phyloP scores from a whole-genome alignment of 148 eudicot species.

The Fallopia convolvulus region DNA sequence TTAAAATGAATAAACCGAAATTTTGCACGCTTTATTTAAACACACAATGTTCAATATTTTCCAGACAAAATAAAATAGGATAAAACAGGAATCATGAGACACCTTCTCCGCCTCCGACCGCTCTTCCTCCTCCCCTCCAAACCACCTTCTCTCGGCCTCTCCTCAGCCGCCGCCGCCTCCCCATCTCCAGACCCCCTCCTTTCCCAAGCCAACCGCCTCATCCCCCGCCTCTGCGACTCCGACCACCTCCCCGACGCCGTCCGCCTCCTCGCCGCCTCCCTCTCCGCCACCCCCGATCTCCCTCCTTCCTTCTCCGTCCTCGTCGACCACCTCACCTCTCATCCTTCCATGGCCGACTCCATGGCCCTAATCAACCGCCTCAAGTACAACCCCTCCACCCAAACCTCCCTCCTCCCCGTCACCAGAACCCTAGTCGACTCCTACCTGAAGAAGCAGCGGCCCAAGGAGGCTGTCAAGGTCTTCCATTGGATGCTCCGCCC shows the following conservation, averaged over 20 bases:
- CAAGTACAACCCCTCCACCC: slow-evolving; percentile 11
- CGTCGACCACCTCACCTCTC: slow-evolving; percentile 18
- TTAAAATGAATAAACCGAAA: too few species aligned
- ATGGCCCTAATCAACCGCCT: slow-evolving; percentile 25
- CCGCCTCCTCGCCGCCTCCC: slow-evolving; percentile 21
- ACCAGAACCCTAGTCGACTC: slow-evolving; percentile 13
- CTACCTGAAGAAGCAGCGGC: slow-evolving; percentile 10
- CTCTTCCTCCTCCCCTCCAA: neutral
- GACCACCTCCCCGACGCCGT: slow-evolving; percentile 23
- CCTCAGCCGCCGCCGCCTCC: neutral
- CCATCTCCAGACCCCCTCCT: neutral
- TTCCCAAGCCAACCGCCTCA: slow-evolving; percentile 19
- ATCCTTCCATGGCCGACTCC: slow-evolving; percentile 21
- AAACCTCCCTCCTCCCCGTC: slow-evolving; percentile 13
- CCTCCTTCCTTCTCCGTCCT: slow-evolving; percentile 20
- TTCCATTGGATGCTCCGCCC: slow-evolving; percentile 26
- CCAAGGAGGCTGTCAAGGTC: slow-evolving; percentile 22
- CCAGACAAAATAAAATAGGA: too few species aligned
- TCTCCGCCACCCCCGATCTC: slow-evolving; percentile 17
- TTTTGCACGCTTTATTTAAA: too few species aligned
- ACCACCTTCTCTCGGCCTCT: neutral
- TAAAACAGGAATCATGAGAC: neutral
- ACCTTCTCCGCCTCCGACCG: neutral
- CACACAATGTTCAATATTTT: too few species aligned
- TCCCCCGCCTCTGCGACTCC: slow-evolving; percentile 27